These are phyloP conservation scores for Mycocalia duriaeana DNA, from an alignment of 1,284 basidiomycete genomes.

Conservation along the genomic window DNA sequence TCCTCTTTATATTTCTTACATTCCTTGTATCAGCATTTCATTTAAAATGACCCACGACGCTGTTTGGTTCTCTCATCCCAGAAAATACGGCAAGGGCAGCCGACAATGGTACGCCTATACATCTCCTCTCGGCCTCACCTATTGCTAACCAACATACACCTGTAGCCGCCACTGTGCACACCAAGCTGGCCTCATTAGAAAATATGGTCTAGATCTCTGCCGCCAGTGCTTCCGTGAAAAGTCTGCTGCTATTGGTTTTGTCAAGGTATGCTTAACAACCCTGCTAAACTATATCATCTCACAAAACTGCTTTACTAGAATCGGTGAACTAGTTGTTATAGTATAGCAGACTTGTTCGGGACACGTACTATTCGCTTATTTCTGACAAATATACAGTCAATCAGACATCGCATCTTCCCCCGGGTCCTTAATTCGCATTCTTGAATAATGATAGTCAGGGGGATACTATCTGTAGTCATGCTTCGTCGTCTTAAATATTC, in stretches of 20 bases:
- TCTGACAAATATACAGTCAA: too few relatives aligned
- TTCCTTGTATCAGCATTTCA: too few relatives aligned
- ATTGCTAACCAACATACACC: conserved; percentile 7
- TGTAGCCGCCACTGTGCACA: conserved; percentile 96
- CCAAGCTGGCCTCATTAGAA: conserved; percentile 93
- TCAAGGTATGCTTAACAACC: conserved; percentile 89
- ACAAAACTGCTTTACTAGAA: too few relatives aligned
- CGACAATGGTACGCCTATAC: conserved; percentile 75
- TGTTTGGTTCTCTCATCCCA: conserved; percentile 89
- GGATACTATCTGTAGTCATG: too few relatives aligned
- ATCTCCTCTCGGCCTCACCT: not conserved
- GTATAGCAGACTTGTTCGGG: too few relatives aligned
- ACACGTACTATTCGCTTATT: too few relatives aligned
- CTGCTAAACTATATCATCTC: too few relatives aligned
- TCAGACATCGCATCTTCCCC: too few relatives aligned
- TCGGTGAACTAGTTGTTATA: too few relatives aligned
- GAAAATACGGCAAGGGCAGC: conserved; percentile 92
- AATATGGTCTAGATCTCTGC: conserved; percentile 93
- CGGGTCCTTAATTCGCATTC: too few relatives aligned
- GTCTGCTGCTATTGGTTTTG: conserved; percentile 88
- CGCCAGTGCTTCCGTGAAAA: conserved; percentile 99
- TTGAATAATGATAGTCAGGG: too few relatives aligned
- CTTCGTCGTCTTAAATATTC: too few relatives aligned
- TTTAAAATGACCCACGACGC: conserved; percentile 85
- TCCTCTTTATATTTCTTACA: conserved; percentile 6